Conservation (phyloP, 495 filamentous ascomycete species). For the Penicillium samsonianum region DNA sequence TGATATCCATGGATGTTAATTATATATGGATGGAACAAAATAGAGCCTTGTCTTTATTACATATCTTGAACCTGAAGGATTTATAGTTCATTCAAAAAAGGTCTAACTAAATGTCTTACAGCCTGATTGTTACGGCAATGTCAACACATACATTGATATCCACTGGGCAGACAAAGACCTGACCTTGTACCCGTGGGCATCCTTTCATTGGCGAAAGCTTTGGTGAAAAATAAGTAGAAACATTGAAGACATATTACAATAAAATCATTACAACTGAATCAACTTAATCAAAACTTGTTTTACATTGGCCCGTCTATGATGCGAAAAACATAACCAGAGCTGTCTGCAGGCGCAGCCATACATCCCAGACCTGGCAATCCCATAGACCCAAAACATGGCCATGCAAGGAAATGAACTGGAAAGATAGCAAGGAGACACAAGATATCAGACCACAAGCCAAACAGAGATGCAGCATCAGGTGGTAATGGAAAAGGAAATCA, state of each 20-base stretch:
- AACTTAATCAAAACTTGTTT: slow-evolving; percentile 37
- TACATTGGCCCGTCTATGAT: slow-evolving; percentile 53
- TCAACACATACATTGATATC: not conserved
- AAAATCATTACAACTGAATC: not conserved
- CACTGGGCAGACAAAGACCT: not conserved
- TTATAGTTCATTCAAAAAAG: not conserved
- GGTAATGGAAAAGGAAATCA: slow-evolving; percentile 26
- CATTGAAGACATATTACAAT: not conserved
- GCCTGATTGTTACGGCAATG: not conserved
- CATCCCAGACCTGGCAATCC: slow-evolving; percentile 27
- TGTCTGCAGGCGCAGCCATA: slow-evolving; percentile 37
- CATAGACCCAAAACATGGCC: slow-evolving; percentile 25
- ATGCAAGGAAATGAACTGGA: slow-evolving; percentile 30
- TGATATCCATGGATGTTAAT: not conserved
- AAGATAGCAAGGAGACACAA: slow-evolving; percentile 28
- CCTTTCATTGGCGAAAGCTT: not conserved
- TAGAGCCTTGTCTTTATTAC: not conserved
- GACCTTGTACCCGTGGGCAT: not conserved
- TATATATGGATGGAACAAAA: not conserved
- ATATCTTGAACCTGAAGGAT: not conserved
- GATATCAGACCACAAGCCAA: slow-evolving; percentile 32
- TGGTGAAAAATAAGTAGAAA: not conserved
- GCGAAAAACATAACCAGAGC: slow-evolving; percentile 40
- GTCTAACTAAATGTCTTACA: not conserved
- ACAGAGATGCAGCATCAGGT: slow-evolving; percentile 33